A percentile compares a stretch with the other conserved stretches of the same genome.
phyloP scores from a whole-genome alignment of 2,329 filamentous ascomycete genomes.

The Rasamsonia emersonii region DNA sequence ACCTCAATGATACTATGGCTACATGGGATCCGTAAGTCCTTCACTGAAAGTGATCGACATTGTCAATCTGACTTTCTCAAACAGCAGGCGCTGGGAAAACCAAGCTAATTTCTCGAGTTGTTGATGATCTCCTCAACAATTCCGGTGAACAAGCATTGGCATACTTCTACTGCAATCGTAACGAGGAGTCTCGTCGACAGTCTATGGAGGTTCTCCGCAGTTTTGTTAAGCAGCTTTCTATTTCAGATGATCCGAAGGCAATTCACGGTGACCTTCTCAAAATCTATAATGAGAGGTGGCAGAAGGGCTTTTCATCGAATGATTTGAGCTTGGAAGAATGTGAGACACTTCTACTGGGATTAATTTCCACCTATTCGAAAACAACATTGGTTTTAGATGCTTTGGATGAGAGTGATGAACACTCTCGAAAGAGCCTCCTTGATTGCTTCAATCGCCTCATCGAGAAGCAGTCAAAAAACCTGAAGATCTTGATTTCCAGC shows the following conservation, averaged over 20 bases:
- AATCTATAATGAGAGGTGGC: slow-evolving; percentile 5
- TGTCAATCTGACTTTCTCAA: no score
- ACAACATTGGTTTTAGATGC: slow-evolving; percentile 9
- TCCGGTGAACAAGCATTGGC: slow-evolving; percentile 3
- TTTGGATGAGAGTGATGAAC: slow-evolving; percentile 8
- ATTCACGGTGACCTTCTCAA: slow-evolving; percentile 3
- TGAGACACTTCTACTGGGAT: slow-evolving; percentile 4
- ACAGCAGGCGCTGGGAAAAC: slow-evolving; percentile 11
- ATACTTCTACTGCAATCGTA: slow-evolving; percentile 11
- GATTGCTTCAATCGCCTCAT: slow-evolving; percentile 3
- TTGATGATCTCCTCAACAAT: slow-evolving; percentile 3
- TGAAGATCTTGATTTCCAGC: slow-evolving; percentile 11
- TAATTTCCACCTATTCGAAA: slow-evolving; percentile 2
- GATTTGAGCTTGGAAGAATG: slow-evolving; percentile 6
- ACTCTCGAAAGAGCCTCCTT: slow-evolving; percentile 4
- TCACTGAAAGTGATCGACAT: no score
- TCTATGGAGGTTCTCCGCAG: slow-evolving; percentile 7
- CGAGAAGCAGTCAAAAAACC: not conserved
- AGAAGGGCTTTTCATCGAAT: no score
- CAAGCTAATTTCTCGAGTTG: slow-evolving; percentile 8
- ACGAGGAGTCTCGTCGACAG: slow-evolving; percentile 7
- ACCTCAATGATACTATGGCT: no score
- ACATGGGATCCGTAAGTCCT: no score
- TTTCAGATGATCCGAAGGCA: not conserved
- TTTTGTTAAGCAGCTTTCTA: slow-evolving; percentile 9